Base-by-base conservation (phyloP, 805 yeast species). In the Ogataea haglerorum region DNA sequence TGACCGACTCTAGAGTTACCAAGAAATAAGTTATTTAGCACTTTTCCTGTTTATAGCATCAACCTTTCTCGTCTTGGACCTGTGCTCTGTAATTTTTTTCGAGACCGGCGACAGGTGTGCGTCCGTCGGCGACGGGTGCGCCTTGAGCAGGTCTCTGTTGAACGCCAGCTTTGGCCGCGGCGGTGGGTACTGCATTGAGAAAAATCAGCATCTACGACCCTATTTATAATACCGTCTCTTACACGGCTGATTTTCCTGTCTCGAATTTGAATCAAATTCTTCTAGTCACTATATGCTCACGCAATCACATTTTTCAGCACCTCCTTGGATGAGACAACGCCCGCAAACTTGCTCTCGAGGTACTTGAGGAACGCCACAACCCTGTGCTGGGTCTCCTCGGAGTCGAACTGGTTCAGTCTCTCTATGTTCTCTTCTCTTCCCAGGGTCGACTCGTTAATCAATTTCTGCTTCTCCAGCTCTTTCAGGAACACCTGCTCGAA, bases 341-440 rank as follows among this genome's bases (percentile, higher is more conserved):
- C 89, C 25, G 78, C 62, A 59, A 70, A 80, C 48, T 77, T 76
- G 42, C 71, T 65, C 59, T 87, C 85, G 57, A 89, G 71, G 66
- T 73, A 82, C 63, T 80, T 84, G 64, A 88, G 74, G 58, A 89
- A 74, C 45, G 76, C 82, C 48, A 85, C 63, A 42, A 85, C 86
- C 61, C 78, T 76, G 35, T 57, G 61, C 61, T 76, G 82, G 54
- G 80, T 70, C 47, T 81, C 90, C 13, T 75, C 85, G 43, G 70
- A 70, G 52, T 79, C 83, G 65, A 89, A 88, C 65, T 86, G 96
- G 63, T 79, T 84, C 63, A 78, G 69, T 60, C 82, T 73, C 51
- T 84, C 91, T 58, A 82, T 72, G 64, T 81, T 79, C 62, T 82
- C 88, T 63, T 85, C 95, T 72, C 93, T 82, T 44, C 95, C 95